Evolutionary conservation across 352 stramenopile genomes (phyloP), one percentile per base, ranked within the genome.

Genomic region (Phytophthora melonis): DNA sequence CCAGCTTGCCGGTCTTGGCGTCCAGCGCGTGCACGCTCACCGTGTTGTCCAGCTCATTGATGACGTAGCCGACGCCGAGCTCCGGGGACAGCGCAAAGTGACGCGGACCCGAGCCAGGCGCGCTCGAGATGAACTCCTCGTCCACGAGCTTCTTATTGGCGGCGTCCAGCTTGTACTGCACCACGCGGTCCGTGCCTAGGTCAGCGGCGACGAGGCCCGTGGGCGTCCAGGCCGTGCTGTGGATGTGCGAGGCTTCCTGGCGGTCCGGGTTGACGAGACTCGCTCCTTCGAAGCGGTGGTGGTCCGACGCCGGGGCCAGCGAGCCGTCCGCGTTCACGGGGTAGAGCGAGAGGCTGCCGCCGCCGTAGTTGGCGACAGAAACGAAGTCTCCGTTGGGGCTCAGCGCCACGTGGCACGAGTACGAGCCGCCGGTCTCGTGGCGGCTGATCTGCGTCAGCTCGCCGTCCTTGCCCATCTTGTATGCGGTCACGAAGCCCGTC

Each of bases 171-270:
- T 68, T 77, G 57, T 90, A 87, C 70, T 95, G 89, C 61, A 80
- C 81, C 30, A 93, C 66, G 25, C 78, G 71, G 47, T 96, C 89
- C 25, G 84, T 93, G 36, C 89, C 89, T 14, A 96, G 66, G 64
- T 96, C 89, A 0, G 87, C 79, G 5, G 78, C 87, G 2, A 92
- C 64, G 14, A 93, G 67, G 0, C 56, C 78, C 16, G 70, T 70
- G 47, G 75, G 61, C 13, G 83, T 77, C 88, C 87, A 96, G n/a
- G 73, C 86, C 32, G 85, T 86, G 64, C 87, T 94, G 77, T 96
- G 89, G 49, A 93, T 66, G 64, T 96, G 89, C 1, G 89, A 75
- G 3, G 86, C 88, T 43, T 96, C 87, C 66, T 94, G 89, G 36
- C 88, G 87, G 45, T 89, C 82, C 0, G 84, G 81, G 25, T 84